Evolutionary conservation across 2,329 filamentous ascomycete genomes (phyloP), one percentile per base, ranked within the genome.

Genomic region (Emergomyces pasteurianus): DNA sequence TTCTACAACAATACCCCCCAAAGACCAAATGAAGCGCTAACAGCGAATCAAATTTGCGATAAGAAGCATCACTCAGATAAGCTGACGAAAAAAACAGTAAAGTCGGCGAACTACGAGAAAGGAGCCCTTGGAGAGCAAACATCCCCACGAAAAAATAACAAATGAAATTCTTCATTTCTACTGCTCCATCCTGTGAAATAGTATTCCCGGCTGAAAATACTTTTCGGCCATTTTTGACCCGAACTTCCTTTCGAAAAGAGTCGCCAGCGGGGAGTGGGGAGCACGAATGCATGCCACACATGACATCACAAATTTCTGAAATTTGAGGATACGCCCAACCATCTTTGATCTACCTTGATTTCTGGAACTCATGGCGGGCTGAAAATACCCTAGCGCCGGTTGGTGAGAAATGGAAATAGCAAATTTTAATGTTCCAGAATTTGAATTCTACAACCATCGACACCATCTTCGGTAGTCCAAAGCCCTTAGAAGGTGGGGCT

Each of bases 321-420:
- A 40, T 57, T 57, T 57, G 55, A 47, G 55, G 52, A 55, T 55
- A 55, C 34, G 52, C 52, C 21, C 34, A 40, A 40, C 55, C 55
- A 23, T 43, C 18, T 46, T 43, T 46, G 55, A 46, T 31, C 21
- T 31, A 21, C 34, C 7, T 34, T 53, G 50, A 21, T 23, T 38
- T 16, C 9, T 38, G 34, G 34, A 55, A 10, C 9, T 14, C 31
- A 38, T 40, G 52, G 52, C 52, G 52, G 21, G 34, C 21, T 55
- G 52, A 55, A 21, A 23, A 26, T 40, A 55, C 34, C 52, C 18
- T 40, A 21, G 14, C 21, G 26, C 28, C 46, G 12, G 23, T 49
- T 53, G 18, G 28, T 6, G 50, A 28, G 18, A 46, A 16, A 36
- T 53, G 23, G 28, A 14, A 50, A 31, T 31, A 5, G 18, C 47